These are phyloP conservation scores for Candolleomyces eurysporus DNA, from an alignment of 768 basidiomycete species.

Conservation along the genomic window DNA sequence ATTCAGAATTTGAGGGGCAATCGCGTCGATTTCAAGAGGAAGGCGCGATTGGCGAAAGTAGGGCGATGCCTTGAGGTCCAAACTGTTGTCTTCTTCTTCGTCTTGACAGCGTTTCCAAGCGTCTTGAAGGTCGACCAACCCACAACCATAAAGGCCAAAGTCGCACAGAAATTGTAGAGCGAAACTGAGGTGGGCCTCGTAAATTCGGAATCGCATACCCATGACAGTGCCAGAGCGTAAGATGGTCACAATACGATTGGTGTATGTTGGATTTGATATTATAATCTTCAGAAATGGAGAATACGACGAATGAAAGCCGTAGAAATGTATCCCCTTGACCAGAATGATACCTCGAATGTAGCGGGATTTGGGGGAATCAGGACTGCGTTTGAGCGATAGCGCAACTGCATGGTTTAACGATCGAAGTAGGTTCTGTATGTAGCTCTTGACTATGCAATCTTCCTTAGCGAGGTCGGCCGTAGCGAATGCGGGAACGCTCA, in stretches of 20 bases:
- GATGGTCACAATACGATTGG: conserved; percentile 71
- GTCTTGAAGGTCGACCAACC: conserved; percentile 74
- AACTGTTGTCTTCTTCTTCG: conserved; percentile 30
- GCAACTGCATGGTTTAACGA: conserved; percentile 88
- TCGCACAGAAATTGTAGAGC: conserved; percentile 92
- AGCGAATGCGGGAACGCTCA: conserved; percentile 24
- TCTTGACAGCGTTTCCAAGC: conserved; percentile 56
- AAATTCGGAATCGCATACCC: conserved; percentile 73
- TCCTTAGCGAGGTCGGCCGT: conserved; percentile 2
- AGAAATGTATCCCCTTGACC: conserved; percentile 95
- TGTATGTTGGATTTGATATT: conserved; percentile 65
- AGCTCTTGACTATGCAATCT: conserved; percentile 57
- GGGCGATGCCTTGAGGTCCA: conserved; percentile 49
- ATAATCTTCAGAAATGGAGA: conserved; percentile 87
- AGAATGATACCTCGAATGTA: conserved; percentile 75
- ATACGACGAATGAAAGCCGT: conserved; percentile 87
- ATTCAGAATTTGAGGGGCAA: conserved; percentile 83
- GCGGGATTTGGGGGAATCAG: conserved; percentile 52
- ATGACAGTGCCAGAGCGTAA: conserved; percentile 83
- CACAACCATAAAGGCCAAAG: conserved; percentile 93
- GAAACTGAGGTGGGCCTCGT: conserved; percentile 89
- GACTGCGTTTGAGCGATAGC: conserved; percentile 74
- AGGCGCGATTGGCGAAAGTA: conserved; percentile 64
- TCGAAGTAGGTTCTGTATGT: conserved; percentile 63
- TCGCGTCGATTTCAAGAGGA: conserved; percentile 80